A percentile compares a stretch with the other conserved stretches of the same genome.
Evolutionary conservation across 495 filamentous ascomycete genomes (phyloP).

Genomic region (Stereocaulon alpinum): DNA sequence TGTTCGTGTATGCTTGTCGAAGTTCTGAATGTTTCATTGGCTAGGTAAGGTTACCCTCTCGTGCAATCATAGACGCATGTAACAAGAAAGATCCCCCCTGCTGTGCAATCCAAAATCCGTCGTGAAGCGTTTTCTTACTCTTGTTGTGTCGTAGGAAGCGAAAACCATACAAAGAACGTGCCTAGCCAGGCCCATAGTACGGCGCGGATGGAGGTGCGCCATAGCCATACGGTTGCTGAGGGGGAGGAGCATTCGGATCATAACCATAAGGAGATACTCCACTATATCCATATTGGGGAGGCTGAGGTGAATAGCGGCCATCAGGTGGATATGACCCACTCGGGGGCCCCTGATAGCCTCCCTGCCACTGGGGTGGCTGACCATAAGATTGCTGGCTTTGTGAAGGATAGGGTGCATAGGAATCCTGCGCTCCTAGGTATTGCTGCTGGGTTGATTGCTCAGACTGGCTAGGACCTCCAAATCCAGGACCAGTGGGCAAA

Average conservation of each 20-base stretch:
- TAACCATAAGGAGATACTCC: conserved; percentile 11
- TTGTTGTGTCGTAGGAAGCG: conserved; percentile 1
- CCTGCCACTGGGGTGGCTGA: conserved; percentile 11
- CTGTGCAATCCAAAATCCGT: not conserved
- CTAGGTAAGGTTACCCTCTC: too few species aligned
- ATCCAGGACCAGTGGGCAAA: conserved; percentile 14
- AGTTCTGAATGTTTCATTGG: too few species aligned
- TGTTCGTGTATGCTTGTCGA: too few species aligned
- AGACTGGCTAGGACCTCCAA: conserved; percentile 4
- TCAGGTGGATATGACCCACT: conserved; percentile 8
- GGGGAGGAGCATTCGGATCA: conserved; percentile 12
- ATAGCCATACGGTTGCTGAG: conserved; percentile 7
- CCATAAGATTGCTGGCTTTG: conserved; percentile 9
- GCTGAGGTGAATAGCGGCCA: conserved; percentile 5
- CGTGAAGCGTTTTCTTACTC: not conserved
- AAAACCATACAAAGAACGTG: not conserved
- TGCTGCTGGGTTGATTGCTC: conserved; percentile 9
- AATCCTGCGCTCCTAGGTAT: conserved; percentile 4
- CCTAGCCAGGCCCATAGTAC: conserved; percentile 3
- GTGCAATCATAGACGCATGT: not conserved
- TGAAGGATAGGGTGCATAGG: conserved; percentile 6
- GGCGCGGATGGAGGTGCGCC: not conserved
- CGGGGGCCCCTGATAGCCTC: conserved; percentile 7
- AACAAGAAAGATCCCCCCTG: not conserved
- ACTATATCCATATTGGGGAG: conserved; percentile 9